Conservation (phyloP, 805 yeast genomes). For the Candida golubevii region DNA sequence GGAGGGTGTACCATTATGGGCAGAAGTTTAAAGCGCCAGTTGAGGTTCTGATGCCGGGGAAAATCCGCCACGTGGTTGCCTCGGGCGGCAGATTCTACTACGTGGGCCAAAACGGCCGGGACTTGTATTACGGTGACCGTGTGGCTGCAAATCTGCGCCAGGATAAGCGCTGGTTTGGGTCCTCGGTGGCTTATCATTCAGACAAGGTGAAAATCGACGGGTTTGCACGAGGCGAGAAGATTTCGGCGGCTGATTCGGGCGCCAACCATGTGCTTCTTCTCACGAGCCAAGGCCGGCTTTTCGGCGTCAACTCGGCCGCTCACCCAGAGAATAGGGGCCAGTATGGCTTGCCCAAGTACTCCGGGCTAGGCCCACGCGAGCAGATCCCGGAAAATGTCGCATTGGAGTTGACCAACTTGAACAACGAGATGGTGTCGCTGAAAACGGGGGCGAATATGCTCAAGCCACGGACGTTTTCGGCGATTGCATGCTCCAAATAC, state of each 20-base stretch:
- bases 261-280: slow-evolving; percentile 62
- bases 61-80: slow-evolving; percentile 29
- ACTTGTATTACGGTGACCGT: slow-evolving; percentile 35
- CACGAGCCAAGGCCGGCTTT: slow-evolving; percentile 57
- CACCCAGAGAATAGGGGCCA: slow-evolving; percentile 58
- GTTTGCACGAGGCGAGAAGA: slow-evolving; percentile 29
- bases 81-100: slow-evolving; percentile 51
- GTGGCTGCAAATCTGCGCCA: slow-evolving; percentile 8
- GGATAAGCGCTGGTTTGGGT: slow-evolving; percentile 6
- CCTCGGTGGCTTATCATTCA: slow-evolving; percentile 1
- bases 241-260: slow-evolving; percentile 55
- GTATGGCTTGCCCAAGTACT: slow-evolving; percentile 70
- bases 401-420: slow-evolving; percentile 53
- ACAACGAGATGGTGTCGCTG: slow-evolving; percentile 36
- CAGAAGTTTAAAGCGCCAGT: slow-evolving; percentile 18
- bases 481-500: slow-evolving; percentile 68
- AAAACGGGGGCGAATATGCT: slow-evolving; percentile 20
- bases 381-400: slow-evolving; percentile 27
- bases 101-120: slow-evolving; percentile 39
- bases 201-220: slow-evolving; percentile 2
- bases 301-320: slow-evolving; percentile 48
- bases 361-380: slow-evolving; percentile 61
- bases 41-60: slow-evolving; percentile 25
- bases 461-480: slow-evolving; percentile 43
- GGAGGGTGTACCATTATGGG: slow-evolving; percentile 76